Percentiles rank a stretch among this genome's conserved stretches.
These are phyloP conservation scores for Magnaporthiopsis incrustans DNA, from an alignment of 2,329 filamentous ascomycete species.

Conservation along the genomic window DNA sequence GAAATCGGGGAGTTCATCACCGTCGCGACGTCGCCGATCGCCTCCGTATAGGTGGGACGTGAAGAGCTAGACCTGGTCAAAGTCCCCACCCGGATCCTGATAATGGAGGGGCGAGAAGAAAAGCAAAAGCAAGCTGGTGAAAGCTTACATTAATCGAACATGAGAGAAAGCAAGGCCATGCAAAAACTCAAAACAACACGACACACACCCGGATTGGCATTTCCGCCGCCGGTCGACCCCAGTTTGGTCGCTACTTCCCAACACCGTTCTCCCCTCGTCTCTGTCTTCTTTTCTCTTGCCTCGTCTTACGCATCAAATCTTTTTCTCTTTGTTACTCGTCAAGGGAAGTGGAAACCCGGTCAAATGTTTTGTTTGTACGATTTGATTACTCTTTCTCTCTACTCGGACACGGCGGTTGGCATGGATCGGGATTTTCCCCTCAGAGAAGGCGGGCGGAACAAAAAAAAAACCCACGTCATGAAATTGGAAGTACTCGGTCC, in stretches of 20 bases:
- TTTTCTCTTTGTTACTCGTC: conserved; percentile 6
- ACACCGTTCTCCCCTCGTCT: not conserved
- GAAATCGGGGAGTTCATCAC: not conserved
- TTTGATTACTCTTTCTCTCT: conserved; percentile 7
- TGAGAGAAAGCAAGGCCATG: not conserved
- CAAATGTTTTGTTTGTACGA: conserved; percentile 7
- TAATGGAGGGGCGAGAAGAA: not conserved
- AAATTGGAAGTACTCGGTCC: not conserved
- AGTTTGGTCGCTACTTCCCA: not conserved
- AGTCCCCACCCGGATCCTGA: not conserved
- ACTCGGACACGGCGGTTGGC: conserved; percentile 4
- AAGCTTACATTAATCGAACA: conserved; percentile 4
- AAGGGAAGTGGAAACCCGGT: conserved; percentile 3
- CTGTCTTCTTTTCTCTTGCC: not conserved
- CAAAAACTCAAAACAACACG: not conserved
- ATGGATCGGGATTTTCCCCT: not conserved
- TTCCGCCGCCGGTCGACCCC: not conserved
- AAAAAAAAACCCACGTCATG: not conserved
- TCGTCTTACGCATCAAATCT: not conserved
- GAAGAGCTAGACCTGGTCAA: not conserved
- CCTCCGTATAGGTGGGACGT: conserved; percentile 1
- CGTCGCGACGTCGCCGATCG: not conserved
- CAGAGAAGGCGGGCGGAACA: not conserved
- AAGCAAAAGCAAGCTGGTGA: not conserved
- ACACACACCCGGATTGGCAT: not conserved